Percentiles rank a stretch among this genome's conserved stretches.
phyloP scores from a whole-genome alignment of 148 eudicot genomes.

The Salicornia ramosissima region DNA sequence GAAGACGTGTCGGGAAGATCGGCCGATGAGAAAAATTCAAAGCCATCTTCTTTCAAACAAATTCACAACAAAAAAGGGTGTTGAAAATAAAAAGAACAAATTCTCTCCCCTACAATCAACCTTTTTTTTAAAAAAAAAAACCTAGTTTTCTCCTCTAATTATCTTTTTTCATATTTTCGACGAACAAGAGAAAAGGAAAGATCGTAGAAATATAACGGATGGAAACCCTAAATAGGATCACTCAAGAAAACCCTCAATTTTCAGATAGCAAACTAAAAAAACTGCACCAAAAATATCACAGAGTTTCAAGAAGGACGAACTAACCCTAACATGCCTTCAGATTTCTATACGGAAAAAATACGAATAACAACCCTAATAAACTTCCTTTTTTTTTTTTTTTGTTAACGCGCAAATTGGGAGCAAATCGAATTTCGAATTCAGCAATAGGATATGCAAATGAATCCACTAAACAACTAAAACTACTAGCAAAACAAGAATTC shows the following conservation, averaged over 20 bases:
- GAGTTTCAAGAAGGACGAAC: conserved; percentile 41
- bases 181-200: neutral
- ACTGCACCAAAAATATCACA: conserved; percentile 71
- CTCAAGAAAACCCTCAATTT: conserved; percentile 71
- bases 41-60: conserved; percentile 39
- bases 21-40: conserved; percentile 73
- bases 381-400: no score
- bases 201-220: no score
- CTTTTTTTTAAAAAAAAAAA: neutral
- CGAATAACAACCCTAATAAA: no score
- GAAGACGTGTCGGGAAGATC: conserved; percentile 45
- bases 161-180: conserved; percentile 14
- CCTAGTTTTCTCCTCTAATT: conserved; percentile 12
- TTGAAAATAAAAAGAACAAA: conserved; percentile 6
- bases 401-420: no score
- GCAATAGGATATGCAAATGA: conserved; percentile 21
- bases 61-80: conserved; percentile 4
- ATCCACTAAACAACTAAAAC: conserved; percentile 1
- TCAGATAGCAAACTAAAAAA: conserved; percentile 62
- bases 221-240: conserved; percentile 20
- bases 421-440: conserved; percentile 5
- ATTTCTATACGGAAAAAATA: neutral
- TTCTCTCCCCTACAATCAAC: conserved; percentile 25
- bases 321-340: neutral
- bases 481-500: no score